A percentile compares a stretch with the other conserved stretches of the same genome.
phyloP scores from a whole-genome alignment of 257 asterid genomes.

The Petrea volubilis region DNA sequence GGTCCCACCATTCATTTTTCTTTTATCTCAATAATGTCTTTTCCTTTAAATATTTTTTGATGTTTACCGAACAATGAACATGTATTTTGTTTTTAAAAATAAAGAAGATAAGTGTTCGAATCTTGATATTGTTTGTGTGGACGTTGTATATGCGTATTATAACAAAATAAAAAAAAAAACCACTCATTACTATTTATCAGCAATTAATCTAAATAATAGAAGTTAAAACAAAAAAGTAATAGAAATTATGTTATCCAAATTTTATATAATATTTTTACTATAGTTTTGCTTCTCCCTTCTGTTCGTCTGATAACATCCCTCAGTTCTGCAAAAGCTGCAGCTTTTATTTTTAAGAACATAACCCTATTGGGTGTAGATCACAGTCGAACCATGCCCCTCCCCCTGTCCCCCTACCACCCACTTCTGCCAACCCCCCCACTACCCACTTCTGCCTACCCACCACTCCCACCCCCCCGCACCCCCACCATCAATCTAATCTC shows the following conservation, averaged over 20 bases:
- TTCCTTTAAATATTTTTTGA: not conserved
- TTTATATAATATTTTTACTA: too few relatives aligned
- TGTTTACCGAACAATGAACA: not conserved
- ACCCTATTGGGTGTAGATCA: conserved; percentile 32
- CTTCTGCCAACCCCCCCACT: not conserved
- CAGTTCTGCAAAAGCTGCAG: conserved; percentile 33
- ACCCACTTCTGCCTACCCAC: too few relatives aligned
- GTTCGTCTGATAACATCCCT: not conserved
- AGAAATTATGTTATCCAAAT: too few relatives aligned
- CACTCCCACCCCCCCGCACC: too few relatives aligned
- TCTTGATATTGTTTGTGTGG: too few relatives aligned
- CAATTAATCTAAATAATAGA: too few relatives aligned
- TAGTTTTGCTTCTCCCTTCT: not conserved
- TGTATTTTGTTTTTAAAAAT: not conserved
- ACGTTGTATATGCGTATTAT: too few relatives aligned
- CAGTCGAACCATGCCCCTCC: conserved; percentile 31
- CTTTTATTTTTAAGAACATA: conserved; percentile 27
- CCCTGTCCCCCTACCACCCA: not conserved
- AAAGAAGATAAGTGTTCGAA: too few relatives aligned
- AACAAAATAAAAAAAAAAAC: too few relatives aligned
- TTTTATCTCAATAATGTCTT: too few relatives aligned
- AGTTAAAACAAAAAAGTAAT: too few relatives aligned
- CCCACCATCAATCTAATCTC: conserved; percentile 2
- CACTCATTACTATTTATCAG: too few relatives aligned
- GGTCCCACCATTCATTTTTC: conserved; percentile 6